phyloP scores from a whole-genome alignment of 2,329 filamentous ascomycete species.

The Anthostomella pinea region DNA sequence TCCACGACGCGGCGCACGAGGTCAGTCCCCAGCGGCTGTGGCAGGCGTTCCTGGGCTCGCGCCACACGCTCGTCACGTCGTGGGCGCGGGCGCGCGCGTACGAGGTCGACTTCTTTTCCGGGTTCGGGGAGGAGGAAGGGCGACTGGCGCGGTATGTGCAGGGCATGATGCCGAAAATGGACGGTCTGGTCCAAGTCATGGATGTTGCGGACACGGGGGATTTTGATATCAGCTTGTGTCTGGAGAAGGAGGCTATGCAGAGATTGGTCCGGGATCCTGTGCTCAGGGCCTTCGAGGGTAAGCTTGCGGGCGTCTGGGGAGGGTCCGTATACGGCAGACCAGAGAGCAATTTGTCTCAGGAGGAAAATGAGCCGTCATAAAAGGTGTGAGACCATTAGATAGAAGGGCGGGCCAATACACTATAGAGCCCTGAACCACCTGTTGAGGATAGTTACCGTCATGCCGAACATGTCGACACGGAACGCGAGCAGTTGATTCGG shows the following conservation, averaged over 20 bases:
- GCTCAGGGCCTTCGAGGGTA: no score
- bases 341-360: no score
- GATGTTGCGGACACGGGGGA: conserved; percentile 32
- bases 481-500: no score
- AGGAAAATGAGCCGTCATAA: no score
- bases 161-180: conserved; percentile 39
- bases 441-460: no score
- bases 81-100: conserved; percentile 40
- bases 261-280: no score
- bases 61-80: conserved; percentile 42
- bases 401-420: no score
- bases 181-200: conserved; percentile 42
- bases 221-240: conserved; percentile 34
- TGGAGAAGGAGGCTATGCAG: conserved; percentile 25
- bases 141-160: conserved; percentile 35
- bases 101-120: conserved; percentile 43
- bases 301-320: no score
- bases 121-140: conserved; percentile 6
- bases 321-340: no score
- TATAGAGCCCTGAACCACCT: no score
- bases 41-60: conserved; percentile 42
- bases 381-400: no score
- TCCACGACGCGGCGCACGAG: conserved; percentile 44
- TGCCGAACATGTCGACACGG: no score
- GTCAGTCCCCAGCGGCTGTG: conserved; percentile 45